Evolutionary conservation across 306 rosid genomes (phyloP), one percentile per base, ranked within the genome.

Genomic region (Cucumis hystrix): DNA sequence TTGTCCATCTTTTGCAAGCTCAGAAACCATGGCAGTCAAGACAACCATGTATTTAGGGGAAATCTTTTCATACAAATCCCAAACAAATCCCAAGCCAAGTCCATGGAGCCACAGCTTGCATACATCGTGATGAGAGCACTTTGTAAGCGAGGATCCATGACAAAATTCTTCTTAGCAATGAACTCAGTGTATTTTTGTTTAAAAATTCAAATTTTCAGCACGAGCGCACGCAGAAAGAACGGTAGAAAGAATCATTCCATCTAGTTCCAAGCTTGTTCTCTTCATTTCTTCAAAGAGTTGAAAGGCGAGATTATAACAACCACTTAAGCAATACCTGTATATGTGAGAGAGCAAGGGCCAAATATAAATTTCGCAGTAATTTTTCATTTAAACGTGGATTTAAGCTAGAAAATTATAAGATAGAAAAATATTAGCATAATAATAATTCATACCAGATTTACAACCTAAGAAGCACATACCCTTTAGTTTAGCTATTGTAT

Each of bases 11-110:
- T 88, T 92, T 15, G 93, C 84, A 80, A 87, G 89, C 72, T 89
- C 96, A 5, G 89, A 84, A 78, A 92, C 83, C 92, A 90, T 90
- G 39, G 92, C 91, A 68, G 97, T 92, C 8, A 93, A 91, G 84
- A 85, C 89, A 51, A 92, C 80, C 43, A 86, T 75, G 82, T 87
- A 82, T 67, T 87, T 90, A 7, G 80, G 63, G 0, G 90, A 77
- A 39, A 86, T 82, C 77, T 76, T 65, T 21, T 84, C 82, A 59
- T 84, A 88, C 79, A 90, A 33, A 70, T 83, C 79, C 85, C 84
- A 82, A 69, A 88, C 79, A 90, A 33, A 70, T 83, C 79, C 85
- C 84, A 82, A 69, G 97, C 96, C 70, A 86, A 82, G 75, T 92
- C 89, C 91, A 88, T 85, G 6, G 89, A 86, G 73, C 96, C 96